Evolutionary conservation across 2,329 filamentous ascomycete species (phyloP), one percentile per base, ranked within the genome.

Genomic region (Hymenoscyphus fraxineus): DNA sequence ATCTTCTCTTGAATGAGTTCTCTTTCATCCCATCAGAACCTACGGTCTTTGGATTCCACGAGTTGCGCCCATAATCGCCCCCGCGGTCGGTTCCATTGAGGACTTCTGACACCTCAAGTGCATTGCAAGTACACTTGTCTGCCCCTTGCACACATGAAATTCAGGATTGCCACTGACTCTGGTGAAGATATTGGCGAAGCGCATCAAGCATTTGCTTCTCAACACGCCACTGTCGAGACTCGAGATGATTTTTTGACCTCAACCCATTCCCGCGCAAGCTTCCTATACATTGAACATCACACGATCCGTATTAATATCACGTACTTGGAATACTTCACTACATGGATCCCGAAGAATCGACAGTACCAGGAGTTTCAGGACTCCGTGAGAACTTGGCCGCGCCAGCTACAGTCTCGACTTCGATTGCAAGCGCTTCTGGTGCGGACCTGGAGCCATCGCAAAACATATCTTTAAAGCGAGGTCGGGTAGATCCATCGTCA

Each of bases 321-420:
- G 35, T 22, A 32, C 10, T 22, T 56, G 51, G 58, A 64, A 61
- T 44, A 60, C 44, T 58, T 54, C 55, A 58, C 64, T 68, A 68
- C 68, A 75, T 75, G 73, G 73, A 70, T 59, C 71, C 73, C 40
- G 68, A 74, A 63, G 70, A 72, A 69, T 67, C 64, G 38, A 59
- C 66, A 59, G 67, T 69, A 31, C 67, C 67, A 64, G 66, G 68
- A 59, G 66, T 66, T 65, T 66, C 72, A 59, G 58, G 63, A 32
- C 67, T 73, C 67, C 66, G 64, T 62, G 66, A 69, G 57, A 70
- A 62, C 51, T 63, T 69, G 58, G 62, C 71, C 64, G 67, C 66
- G 57, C 60, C 70, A 56, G 58, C 65, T 58, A 67, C 69, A 22
- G 67, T 63, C 40, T 58, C 67, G 27, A 55, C 68, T 41, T 51